Evolutionary conservation across 2,329 filamentous ascomycete species (phyloP), one percentile per base, ranked within the genome.

Genomic region (Ceratocystis albifundus): DNA sequence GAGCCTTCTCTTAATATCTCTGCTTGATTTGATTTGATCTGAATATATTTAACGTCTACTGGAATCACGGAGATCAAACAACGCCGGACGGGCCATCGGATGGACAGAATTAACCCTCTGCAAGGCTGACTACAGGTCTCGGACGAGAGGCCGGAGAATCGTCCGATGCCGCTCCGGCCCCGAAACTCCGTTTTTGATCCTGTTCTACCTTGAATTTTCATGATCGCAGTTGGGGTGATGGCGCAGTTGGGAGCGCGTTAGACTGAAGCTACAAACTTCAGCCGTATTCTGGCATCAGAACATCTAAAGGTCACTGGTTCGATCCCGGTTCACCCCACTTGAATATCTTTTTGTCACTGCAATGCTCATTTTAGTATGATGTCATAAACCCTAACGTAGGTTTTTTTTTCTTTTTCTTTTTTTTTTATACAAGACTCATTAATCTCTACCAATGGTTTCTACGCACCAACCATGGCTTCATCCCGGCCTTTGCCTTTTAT

Each of bases 201-300:
- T 28, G 28, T 28, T 28, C 28, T 28, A 28, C 28, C 0, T 28
- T 28, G 0, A 28, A 50, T 71, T 71, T 44, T 53, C 53, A 25
- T 30, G 64, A 36, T 64, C 36, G 3, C 15, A 17, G 7, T 22
- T 25, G 65, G 65, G 65, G 65, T 50, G 65, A 45, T 66, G 65
- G 57, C 65, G 57, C 65, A 66, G 65, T 66, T 66, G 65, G 65
- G 65, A 66, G 65, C 65, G 65, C 65, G 61, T 63, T 63, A 66
- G 57, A 41, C 61, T 65, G 65, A 67, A 62, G 55, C 36, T 8
- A 48, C 48, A 68, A 66, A 61, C 63, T 65, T 59, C 53, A 53
- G 73, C 69, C 32, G 69, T 66, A 64, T 67, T 32, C 30, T 32
- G 30, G 55, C 68, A 20, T 57, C 57, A 65, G 50, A 45, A 63